Percentiles rank a stretch among this genome's conserved stretches.
phyloP scores from a whole-genome alignment of 164 flowering plant species.

The Buxus sempervirens region DNA sequence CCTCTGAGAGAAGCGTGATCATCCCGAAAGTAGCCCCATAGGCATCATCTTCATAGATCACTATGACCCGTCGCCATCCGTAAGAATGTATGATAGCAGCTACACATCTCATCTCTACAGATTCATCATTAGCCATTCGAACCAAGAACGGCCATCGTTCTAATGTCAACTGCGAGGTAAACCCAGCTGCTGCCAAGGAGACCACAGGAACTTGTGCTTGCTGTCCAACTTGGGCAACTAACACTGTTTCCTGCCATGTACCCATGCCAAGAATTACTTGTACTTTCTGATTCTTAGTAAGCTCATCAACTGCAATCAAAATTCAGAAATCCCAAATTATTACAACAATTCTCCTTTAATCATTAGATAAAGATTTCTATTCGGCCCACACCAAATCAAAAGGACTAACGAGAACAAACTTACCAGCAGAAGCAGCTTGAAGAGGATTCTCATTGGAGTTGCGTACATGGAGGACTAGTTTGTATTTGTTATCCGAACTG shows the following conservation, averaged over 20 bases:
- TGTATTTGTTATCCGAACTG: background rate
- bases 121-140: background rate
- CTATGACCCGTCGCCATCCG: slow-evolving; percentile 18
- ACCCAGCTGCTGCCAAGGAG: slow-evolving; percentile 3
- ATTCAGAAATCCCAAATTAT: background rate
- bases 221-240: slow-evolving; percentile 1
- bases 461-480: slow-evolving; percentile 3
- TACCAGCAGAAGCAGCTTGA: slow-evolving; percentile 23
- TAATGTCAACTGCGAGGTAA: background rate
- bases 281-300: slow-evolving; percentile 8
- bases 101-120: background rate
- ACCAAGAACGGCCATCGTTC: background rate
- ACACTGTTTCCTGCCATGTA: slow-evolving; percentile 12
- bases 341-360: too few relatives aligned
- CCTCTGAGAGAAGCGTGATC: slow-evolving; percentile 6
- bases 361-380: too few relatives aligned
- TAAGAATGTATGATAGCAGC: background rate
- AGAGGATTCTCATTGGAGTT: slow-evolving; percentile 5
- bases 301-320: slow-evolving; percentile 14
- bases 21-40: background rate
- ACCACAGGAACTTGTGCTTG: background rate
- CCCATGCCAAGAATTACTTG: slow-evolving; percentile 6
- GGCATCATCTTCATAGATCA: slow-evolving; percentile 24
- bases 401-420: background rate
- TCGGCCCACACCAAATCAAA: too few relatives aligned